Evolutionary conservation across 805 yeast genomes (phyloP), one percentile per base, ranked within the genome.

Genomic region (Spencermartinsiella europaea): DNA sequence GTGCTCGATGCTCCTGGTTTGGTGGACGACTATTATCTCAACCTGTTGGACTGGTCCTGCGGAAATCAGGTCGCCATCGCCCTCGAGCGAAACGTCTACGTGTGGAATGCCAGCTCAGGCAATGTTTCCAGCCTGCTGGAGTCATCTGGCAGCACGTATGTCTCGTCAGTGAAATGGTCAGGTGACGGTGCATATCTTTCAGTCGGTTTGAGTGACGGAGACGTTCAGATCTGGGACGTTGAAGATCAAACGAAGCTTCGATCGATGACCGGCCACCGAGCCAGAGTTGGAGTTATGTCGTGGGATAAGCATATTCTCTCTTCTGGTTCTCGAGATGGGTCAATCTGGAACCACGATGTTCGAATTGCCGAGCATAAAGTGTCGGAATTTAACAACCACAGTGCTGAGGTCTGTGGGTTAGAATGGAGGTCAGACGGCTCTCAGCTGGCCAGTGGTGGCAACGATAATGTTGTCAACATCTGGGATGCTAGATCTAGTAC

Each of bases 1-100:
- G 95, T 93, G 1, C 72, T 93, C 35, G 99, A 93, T 67, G 99
- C 98, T 0, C 99, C 99, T 0, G 96, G 96, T 0, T 75, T 90
- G 48, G 75, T 83, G 19, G 96, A 93, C 65, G 99, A 93, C 68
- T 93, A 89, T 64, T 93, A 91, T 63, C 73, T 89, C 45, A 89
- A 89, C 60, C 71, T 91, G 35, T 65, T 93, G 44, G 80, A 89
- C 50, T 93, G 99, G 98, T 89, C 96, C 5, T 69, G 71, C 53
- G 79, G 81, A 25, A 88, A 91, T 63, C 71, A 82, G 38, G 71
- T 93, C 27, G 97, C 96, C 1, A 85, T 93, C 60, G 99, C 96
- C 1, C 71, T 93, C 42, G 95, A 84, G 46, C 80, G 78, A 47
- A 73, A 84, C 2, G 85, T 93, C 12, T 93, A 91, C 61, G 80